Evolutionary conservation across 805 yeast species (phyloP), one percentile per base, ranked within the genome.

Genomic region (Kazachstania martiniae): DNA sequence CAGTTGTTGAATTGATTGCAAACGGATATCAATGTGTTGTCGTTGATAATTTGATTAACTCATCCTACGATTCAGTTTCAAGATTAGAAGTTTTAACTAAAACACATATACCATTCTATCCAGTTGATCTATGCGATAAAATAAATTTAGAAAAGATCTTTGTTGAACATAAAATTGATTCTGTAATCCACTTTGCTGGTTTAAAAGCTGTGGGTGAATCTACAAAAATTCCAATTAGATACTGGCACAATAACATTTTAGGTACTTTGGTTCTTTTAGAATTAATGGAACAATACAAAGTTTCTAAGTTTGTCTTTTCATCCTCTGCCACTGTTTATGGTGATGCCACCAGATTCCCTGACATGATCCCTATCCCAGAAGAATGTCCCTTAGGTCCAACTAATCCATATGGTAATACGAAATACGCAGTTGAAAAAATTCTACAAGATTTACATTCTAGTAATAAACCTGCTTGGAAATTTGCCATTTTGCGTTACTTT

Each of bases 241-340:
- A 81, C 58, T 80, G 77, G 53, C 72, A 70, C 32, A 75, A 77
- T 53, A 82, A 81, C 46, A 72, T 81, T 26, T 47, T 58, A 12
- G 87, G 89, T 21, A 71, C 87, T 14, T 52, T 78, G 38, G 67
- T 61, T 33, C 59, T 83, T 37, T 51, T 82, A 37, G 63, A 65
- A 35, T 68, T 64, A 8, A 70, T 79, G 73, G 54, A 59, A 21
- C 56, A 59, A 25, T 45, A 57, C 26, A 35, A 47, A n/a, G 73
- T 76, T 28, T 58, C 62, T 27, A 65, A 66, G 12, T 54, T 83
- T 34, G 85, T 82, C 12, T 81, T 82, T 55, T 72, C 82, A 24
- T 77, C 87, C 3, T 74, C 84, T 18, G 91, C 91, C 8, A 81
- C 91, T 9, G 89, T 82, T 4, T 81, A 83, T 47, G 93, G 91